Base-by-base conservation (phyloP, 1,284 basidiomycete species). In the Flammula alnicola region DNA sequence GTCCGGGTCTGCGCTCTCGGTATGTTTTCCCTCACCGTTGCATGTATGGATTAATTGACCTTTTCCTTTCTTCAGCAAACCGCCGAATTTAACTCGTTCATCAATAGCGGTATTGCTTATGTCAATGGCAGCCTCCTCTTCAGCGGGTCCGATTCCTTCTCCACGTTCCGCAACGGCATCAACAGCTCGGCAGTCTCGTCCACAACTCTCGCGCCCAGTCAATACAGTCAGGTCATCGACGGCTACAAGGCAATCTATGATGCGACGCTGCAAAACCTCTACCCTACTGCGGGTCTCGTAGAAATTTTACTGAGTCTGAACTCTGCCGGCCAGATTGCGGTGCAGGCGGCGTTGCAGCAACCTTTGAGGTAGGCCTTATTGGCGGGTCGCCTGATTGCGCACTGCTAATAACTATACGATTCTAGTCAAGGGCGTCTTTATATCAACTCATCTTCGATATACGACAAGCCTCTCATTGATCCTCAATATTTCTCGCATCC, bases 261-360 rank as follows among this genome's bases (percentile, higher is more conserved):
- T 25, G 65, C 74, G 0, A 79, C 75, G 14, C 68, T 76, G 0
- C 69, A 80, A 39, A 70, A 69, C 27, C 57, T 86, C 20, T 65
- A 76, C 48, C 54, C 63, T 5, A 64, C 60, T 9, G 72, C 80
- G 42, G 84, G 80, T 0, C 75, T 82, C 56, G 70, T 86, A 22
- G 86, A 90, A 66, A 71, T 90, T n/a, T 64, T 88, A 23, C 66
- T 88, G 38, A 76, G 75, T 44, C 68, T 85, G 53, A 83, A 80
- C 12, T 70, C 76, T 5, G 69, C 75, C 0, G 68, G 71, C 38
- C 66, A 66, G 12, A 71, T 86, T 38, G 71, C 72, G 3, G 75
- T 91, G 33, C 86, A 89, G 63, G 79, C 80, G 4, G 86, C 85
- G 0, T 63, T 88, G 22, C 86, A 90, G 62, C 84, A 85, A 58